phyloP scores from a whole-genome alignment of 352 stramenopile genomes.

The Blastocystis sp. region DNA sequence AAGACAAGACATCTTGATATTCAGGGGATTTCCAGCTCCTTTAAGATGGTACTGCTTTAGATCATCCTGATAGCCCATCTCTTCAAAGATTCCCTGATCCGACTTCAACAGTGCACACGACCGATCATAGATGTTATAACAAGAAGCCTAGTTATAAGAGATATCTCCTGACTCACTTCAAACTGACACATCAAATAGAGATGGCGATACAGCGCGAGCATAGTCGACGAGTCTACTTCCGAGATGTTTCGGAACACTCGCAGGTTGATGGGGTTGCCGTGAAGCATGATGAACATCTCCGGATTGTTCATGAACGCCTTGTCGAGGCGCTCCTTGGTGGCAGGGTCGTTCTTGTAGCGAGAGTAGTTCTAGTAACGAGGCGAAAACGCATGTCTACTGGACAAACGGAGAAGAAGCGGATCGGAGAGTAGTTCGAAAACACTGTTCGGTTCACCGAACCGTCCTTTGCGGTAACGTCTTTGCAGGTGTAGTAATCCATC shows the following conservation, averaged over 20 bases:
- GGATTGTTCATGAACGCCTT: background rate
- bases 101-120: background rate
- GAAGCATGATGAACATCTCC: background rate
- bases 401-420: constrained; percentile 50
- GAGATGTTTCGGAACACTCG: background rate
- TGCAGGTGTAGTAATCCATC: background rate
- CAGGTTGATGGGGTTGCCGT: background rate
- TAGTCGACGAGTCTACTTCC: background rate
- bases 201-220: background rate
- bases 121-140: constrained; percentile 27
- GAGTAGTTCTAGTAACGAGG: constrained; percentile 3
- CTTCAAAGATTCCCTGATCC: background rate
- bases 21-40: background rate
- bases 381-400: background rate
- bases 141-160: background rate
- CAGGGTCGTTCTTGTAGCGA: background rate
- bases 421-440: background rate
- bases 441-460: background rate
- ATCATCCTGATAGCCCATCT: background rate
- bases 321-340: background rate
- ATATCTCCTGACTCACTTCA: background rate
- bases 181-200: constrained; percentile 43
- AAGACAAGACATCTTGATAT: constrained; percentile 18
- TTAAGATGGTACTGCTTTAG: background rate
- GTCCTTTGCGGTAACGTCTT: constrained; percentile 2